Evolutionary conservation across 2,329 filamentous ascomycete species (phyloP).

Genomic region (Cryphonectria japonica): DNA sequence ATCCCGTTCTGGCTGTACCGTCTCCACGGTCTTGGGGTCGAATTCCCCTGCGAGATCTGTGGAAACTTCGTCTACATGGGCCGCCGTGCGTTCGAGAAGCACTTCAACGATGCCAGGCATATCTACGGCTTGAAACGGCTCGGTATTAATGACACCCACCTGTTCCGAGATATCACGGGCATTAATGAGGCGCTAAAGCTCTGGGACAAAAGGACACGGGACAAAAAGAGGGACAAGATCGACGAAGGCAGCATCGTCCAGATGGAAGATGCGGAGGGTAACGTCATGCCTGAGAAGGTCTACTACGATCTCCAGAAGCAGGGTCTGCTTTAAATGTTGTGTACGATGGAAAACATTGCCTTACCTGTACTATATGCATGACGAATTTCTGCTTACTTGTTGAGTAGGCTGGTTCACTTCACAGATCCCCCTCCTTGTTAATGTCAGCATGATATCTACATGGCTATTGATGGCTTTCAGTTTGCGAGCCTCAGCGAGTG

Average conservation of each 20-base stretch:
- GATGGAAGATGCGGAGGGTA: conserved; percentile 97
- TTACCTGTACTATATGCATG: background rate
- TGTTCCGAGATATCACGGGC: conserved; percentile 91
- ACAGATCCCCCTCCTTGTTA: background rate
- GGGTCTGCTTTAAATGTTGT: conserved; percentile 68
- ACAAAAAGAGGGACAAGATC: conserved; percentile 76
- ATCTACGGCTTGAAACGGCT: conserved; percentile 93
- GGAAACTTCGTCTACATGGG: conserved; percentile 99
- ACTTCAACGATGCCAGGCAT: conserved; percentile 93
- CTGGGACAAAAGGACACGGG: conserved; percentile 91
- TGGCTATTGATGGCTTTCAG: background rate
- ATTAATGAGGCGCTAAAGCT: conserved; percentile 88
- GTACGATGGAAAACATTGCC: background rate
- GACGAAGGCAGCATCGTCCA: conserved; percentile 86
- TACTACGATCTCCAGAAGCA: conserved; percentile 95
- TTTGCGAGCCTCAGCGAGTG: no score
- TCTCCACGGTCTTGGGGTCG: conserved; percentile 89
- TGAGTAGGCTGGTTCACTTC: background rate
- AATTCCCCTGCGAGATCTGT: conserved; percentile 95
- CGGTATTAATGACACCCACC: conserved; percentile 85
- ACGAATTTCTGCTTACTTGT: background rate
- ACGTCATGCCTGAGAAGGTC: conserved; percentile 99
- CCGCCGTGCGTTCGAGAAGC: conserved; percentile 93
- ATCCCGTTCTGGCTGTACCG: conserved; percentile 99
- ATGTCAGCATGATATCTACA: background rate